These are phyloP conservation scores for Ascochyta rabiei DNA, from an alignment of 2,329 filamentous ascomycete genomes.

Conservation along the genomic window DNA sequence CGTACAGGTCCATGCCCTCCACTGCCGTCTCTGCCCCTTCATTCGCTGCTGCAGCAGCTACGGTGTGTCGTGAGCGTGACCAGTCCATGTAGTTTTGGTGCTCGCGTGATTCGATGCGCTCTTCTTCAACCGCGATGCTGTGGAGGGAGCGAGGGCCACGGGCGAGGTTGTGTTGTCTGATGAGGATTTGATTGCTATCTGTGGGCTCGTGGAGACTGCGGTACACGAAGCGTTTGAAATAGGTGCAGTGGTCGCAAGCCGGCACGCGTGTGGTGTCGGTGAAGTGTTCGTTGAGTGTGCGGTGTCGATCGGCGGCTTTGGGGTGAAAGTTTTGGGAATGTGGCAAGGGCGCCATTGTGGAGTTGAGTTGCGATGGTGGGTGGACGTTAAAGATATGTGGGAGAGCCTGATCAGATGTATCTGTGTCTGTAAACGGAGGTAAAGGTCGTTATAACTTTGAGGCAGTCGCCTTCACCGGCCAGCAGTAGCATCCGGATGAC, in stretches of 20 bases:
- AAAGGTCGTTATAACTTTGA: too few relatives aligned
- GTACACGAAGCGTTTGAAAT: conserved; percentile 1
- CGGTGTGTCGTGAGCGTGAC: background rate
- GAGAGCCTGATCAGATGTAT: too few relatives aligned
- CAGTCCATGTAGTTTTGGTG: background rate
- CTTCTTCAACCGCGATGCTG: background rate
- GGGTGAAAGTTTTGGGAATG: too few relatives aligned
- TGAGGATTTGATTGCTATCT: background rate
- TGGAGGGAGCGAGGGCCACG: background rate
- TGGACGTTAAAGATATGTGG: too few relatives aligned
- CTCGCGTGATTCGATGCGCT: background rate
- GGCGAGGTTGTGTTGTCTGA: background rate
- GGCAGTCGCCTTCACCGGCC: too few relatives aligned
- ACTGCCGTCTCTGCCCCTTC: background rate
- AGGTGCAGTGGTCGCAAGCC: conserved; percentile 1
- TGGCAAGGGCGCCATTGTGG: too few relatives aligned
- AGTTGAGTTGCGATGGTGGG: too few relatives aligned
- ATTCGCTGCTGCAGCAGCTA: background rate
- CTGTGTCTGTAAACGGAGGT: too few relatives aligned
- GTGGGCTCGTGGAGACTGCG: background rate
- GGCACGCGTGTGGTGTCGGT: background rate
- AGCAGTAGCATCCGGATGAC: too few relatives aligned
- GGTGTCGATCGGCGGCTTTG: too few relatives aligned
- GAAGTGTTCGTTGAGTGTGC: background rate
- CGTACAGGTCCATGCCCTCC: background rate